Percentiles rank a stretch among this genome's conserved stretches.
Conservation (phyloP, 2,329 filamentous ascomycete species). For the Penicillium sp. region DNA sequence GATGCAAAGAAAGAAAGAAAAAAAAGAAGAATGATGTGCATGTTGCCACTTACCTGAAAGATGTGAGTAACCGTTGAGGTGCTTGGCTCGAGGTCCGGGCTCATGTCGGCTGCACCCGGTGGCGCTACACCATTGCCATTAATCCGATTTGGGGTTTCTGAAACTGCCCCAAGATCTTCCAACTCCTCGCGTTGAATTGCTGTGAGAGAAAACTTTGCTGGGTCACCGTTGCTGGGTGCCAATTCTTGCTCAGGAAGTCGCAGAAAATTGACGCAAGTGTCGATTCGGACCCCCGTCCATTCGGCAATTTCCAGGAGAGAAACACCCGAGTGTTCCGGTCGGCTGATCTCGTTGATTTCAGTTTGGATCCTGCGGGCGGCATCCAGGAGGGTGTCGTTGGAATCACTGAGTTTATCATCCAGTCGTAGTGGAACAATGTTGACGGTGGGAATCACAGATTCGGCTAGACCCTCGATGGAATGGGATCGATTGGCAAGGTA, state of each 20-base stretch:
- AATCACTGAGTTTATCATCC: conserved; percentile 22
- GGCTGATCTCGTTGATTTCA: conserved; percentile 64
- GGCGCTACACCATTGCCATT: conserved; percentile 14
- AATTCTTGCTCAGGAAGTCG: conserved; percentile 47
- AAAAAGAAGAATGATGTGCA: background rate
- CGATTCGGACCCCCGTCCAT: conserved; percentile 71
- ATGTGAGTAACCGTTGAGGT: conserved; percentile 11
- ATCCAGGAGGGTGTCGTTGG: conserved; percentile 40
- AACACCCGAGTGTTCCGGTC: conserved; percentile 54
- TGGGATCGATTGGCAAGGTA: conserved; percentile 77
- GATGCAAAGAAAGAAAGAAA: background rate
- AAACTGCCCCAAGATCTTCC: background rate
- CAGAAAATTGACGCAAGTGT: conserved; percentile 80
- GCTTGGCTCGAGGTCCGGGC: background rate
- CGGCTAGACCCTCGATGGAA: conserved; percentile 49
- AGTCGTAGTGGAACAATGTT: conserved; percentile 74
- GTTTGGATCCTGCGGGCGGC: conserved; percentile 63
- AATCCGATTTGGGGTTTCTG: background rate
- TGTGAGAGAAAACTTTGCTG: conserved; percentile 5
- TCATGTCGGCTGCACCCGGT: conserved; percentile 6
- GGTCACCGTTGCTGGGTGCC: background rate
- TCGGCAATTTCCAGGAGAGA: conserved; percentile 67
- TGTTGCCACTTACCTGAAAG: conserved; percentile 20
- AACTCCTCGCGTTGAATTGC: conserved; percentile 14
- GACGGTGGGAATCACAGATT: conserved; percentile 66